These are phyloP conservation scores for Fusarium albidum DNA, from an alignment of 2,329 filamentous ascomycete genomes.

Conservation along the genomic window DNA sequence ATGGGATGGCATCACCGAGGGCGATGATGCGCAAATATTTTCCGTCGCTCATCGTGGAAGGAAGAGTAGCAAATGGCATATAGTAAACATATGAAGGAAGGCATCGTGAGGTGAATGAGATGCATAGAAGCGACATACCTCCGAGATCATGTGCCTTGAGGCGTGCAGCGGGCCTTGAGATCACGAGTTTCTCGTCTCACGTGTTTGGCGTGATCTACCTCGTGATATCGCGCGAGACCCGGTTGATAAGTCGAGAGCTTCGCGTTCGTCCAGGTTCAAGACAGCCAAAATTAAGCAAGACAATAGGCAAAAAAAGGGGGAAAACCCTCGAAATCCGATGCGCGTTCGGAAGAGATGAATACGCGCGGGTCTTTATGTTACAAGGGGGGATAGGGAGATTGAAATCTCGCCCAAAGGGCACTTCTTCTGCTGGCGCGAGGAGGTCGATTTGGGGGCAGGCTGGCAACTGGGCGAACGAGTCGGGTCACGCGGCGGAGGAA, in stretches of 20 bases:
- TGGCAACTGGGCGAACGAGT: conserved; percentile 34
- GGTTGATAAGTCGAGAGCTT: conserved; percentile 42
- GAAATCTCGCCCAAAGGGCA: conserved; percentile 24
- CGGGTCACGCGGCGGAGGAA: conserved; percentile 51
- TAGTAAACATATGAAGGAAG: conserved; percentile 24
- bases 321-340: conserved; percentile 18
- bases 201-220: conserved; percentile 57
- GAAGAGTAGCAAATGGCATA: neutral
- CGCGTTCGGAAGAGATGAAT: conserved; percentile 23
- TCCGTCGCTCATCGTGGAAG: neutral
- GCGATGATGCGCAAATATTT: conserved; percentile 13
- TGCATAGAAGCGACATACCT: conserved; percentile 51
- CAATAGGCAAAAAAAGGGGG: conserved; percentile 13
- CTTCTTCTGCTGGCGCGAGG: conserved; percentile 23
- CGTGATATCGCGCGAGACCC: conserved; percentile 55
- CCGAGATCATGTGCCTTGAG: conserved; percentile 54
- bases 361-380: conserved; percentile 42
- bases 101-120: conserved; percentile 35
- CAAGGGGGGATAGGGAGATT: conserved; percentile 34
- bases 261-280: conserved; percentile 31
- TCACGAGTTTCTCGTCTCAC: conserved; percentile 56
- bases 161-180: conserved; percentile 44
- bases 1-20: conserved; percentile 12
- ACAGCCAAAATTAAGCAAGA: conserved; percentile 16
- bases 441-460: conserved; percentile 24